Evolutionary conservation across 331 rosid species (phyloP).

Genomic region (Cucumis variabilis): DNA sequence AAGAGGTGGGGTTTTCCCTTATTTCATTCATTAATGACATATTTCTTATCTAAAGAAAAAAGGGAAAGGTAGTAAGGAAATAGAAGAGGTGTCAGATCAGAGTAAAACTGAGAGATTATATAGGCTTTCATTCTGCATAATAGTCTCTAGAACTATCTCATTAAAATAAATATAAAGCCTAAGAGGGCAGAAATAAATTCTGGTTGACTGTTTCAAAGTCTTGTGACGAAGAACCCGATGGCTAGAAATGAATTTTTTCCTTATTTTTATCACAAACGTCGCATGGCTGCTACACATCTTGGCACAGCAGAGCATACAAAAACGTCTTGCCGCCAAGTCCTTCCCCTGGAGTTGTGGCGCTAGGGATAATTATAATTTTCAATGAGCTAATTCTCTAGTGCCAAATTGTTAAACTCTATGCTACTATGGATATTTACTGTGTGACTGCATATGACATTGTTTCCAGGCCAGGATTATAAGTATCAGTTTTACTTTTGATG

Average conservation of each 20-base stretch:
- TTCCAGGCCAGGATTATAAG: background rate
- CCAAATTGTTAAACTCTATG: background rate
- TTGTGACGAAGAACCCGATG: background rate
- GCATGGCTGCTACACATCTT: background rate
- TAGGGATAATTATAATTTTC: background rate
- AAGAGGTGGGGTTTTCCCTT: background rate
- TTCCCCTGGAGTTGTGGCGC: background rate
- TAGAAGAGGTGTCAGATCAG: background rate
- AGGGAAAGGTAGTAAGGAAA: background rate
- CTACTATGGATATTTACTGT: background rate
- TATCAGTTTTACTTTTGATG: background rate
- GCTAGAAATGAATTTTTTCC: background rate
- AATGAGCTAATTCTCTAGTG: background rate
- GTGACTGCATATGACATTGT: background rate
- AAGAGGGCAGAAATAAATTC: background rate
- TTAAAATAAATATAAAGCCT: background rate
- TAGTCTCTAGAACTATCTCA: conserved; percentile 1
- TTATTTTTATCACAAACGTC: background rate
- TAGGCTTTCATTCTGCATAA: background rate
- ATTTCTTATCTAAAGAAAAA: too few species aligned
- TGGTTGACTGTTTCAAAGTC: background rate
- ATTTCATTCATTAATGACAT: too few species aligned
- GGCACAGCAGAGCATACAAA: background rate
- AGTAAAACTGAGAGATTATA: background rate
- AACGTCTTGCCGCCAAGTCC: background rate